A percentile compares a stretch with the other conserved stretches of the same genome.
Conservation (phyloP, 768 basidiomycete genomes). For the Pisolithus marmoratus region DNA sequence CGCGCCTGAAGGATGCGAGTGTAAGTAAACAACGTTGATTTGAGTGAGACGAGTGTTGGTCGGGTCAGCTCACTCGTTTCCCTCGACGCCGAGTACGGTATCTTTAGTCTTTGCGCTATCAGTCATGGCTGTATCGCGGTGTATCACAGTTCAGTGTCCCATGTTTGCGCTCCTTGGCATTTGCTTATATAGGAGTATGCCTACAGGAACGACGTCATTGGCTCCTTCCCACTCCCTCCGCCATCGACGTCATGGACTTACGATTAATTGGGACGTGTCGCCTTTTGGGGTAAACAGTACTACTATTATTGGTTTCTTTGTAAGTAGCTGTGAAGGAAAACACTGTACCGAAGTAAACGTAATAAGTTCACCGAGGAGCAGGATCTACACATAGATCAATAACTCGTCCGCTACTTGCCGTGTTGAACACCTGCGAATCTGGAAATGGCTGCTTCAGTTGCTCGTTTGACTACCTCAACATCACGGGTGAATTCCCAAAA, state of each 20-base stretch:
- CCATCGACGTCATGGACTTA: background rate
- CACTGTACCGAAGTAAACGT: background rate
- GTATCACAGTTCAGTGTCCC: no score
- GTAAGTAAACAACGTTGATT: background rate
- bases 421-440: slow-evolving; percentile 72
- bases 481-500: slow-evolving; percentile 86
- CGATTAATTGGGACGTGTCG: no score
- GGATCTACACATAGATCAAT: background rate
- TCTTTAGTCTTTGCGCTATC: background rate
- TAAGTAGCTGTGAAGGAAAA: no score
- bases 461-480: slow-evolving; percentile 80
- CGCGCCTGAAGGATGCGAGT: slow-evolving; percentile 16
- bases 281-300: no score
- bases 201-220: slow-evolving; percentile 2
- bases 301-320: no score
- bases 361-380: background rate
- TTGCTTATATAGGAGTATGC: background rate
- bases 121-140: slow-evolving; percentile 5
- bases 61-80: slow-evolving; percentile 28
- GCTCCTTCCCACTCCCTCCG: background rate
- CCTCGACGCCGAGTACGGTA: slow-evolving; percentile 34
- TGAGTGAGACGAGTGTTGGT: slow-evolving; percentile 3
- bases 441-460: slow-evolving; percentile 82
- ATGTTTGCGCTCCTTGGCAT: background rate
- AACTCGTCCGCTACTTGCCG: background rate